phyloP scores from a whole-genome alignment of 2,329 filamentous ascomycete genomes.

The Trichoderma pleuroti region DNA sequence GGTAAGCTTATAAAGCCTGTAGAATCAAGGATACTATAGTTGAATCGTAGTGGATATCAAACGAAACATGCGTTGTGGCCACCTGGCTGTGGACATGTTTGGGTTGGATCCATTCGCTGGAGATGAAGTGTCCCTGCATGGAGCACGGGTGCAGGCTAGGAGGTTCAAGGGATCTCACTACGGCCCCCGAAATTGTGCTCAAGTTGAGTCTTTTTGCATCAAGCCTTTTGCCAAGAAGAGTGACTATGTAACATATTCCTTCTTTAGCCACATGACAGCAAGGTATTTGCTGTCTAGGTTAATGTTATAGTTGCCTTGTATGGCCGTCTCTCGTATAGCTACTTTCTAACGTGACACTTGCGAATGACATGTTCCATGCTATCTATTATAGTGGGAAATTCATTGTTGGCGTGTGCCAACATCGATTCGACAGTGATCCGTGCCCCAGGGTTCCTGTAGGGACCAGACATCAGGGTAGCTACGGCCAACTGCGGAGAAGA shows the following conservation, averaged over 20 bases:
- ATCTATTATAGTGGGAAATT: background rate
- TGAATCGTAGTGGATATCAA: background rate
- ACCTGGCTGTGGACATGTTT: background rate
- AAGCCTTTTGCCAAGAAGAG: background rate
- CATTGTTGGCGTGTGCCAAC: background rate
- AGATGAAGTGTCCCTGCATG: background rate
- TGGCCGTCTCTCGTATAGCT: background rate
- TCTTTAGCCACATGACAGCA: too few species aligned
- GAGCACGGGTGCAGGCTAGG: background rate
- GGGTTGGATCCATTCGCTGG: background rate
- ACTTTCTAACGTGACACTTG: background rate
- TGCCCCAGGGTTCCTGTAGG: background rate
- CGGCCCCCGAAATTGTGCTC: background rate
- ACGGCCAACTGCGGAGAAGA: background rate
- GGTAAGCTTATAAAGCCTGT: background rate
- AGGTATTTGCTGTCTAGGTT: background rate
- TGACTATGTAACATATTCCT: background rate
- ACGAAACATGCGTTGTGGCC: background rate
- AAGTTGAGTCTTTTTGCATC: background rate
- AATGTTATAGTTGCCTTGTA: background rate
- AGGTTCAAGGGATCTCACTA: background rate
- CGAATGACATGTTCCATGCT: background rate
- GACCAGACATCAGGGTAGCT: background rate
- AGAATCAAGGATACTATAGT: background rate
- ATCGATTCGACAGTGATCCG: background rate